Evolutionary conservation across 805 yeast genomes (phyloP).

Genomic region (Starmera caribaea): DNA sequence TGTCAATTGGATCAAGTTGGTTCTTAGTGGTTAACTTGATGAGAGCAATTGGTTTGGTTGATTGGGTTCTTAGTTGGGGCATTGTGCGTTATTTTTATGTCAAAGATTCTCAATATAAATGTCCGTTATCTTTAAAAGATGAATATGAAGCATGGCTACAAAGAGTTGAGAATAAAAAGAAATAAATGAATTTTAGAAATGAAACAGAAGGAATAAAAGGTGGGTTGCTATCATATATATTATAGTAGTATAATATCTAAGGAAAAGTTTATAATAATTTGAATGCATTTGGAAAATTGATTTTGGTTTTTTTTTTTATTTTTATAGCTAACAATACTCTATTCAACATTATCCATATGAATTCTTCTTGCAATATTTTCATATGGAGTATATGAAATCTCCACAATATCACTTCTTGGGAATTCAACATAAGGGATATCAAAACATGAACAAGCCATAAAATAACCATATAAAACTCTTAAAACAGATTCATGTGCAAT

Average conservation of each 20-base stretch:
- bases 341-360: slow-evolving; percentile 19
- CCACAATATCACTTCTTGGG: slow-evolving; percentile 76
- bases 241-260: too few species aligned
- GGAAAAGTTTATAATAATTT: too few species aligned
- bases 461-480: slow-evolving; percentile 84
- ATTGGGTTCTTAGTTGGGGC: slow-evolving; percentile 53
- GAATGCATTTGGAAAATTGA: too few species aligned
- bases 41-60: slow-evolving; percentile 60
- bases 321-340: background rate
- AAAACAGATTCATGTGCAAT: slow-evolving; percentile 91
- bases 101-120: slow-evolving; percentile 50
- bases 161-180: slow-evolving; percentile 10
- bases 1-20: slow-evolving; percentile 46
- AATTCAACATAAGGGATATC: slow-evolving; percentile 79
- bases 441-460: slow-evolving; percentile 82
- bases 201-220: too few species aligned
- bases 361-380: slow-evolving; percentile 56
- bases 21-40: slow-evolving; percentile 40
- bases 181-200: too few species aligned
- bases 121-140: slow-evolving; percentile 35
- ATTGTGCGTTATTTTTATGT: slow-evolving; percentile 40
- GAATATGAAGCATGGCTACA: slow-evolving; percentile 30
- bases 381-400: slow-evolving; percentile 81
- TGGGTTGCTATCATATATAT: too few species aligned
- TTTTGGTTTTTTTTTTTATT: too few species aligned